Percentiles rank a stretch among this genome's conserved stretches.
Evolutionary conservation across 371 early-diverging fungal genomes (phyloP).

Genomic region (Rhizomucor pusillus): DNA sequence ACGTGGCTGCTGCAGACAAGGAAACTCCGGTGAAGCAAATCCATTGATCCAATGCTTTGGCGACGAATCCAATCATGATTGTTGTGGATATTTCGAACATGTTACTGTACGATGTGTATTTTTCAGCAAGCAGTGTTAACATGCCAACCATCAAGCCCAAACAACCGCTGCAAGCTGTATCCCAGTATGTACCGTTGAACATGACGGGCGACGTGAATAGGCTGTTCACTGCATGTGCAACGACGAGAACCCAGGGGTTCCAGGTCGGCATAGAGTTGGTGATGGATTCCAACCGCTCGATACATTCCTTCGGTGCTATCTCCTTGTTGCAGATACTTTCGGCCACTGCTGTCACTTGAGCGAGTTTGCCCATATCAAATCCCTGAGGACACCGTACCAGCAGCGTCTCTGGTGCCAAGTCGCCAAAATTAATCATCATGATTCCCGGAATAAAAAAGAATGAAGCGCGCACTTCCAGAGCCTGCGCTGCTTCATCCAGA

Average conservation of each 20-base stretch:
- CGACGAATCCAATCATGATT: constrained; percentile 20
- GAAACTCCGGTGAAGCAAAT: constrained; percentile 30
- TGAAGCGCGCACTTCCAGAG: constrained; percentile 48
- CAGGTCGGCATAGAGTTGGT: constrained; percentile 43
- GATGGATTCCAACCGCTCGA: constrained; percentile 34
- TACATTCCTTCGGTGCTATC: constrained; percentile 47
- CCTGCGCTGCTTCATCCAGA: constrained; percentile 46
- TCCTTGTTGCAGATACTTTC: constrained; percentile 38
- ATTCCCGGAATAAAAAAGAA: constrained; percentile 61
- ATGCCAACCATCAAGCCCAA: constrained; percentile 55
- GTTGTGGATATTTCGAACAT: constrained; percentile 46
- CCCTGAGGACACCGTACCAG: constrained; percentile 51
- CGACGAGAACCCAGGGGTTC: constrained; percentile 43
- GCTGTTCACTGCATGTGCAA: constrained; percentile 51
- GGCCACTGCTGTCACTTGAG: constrained; percentile 45
- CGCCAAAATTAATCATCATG: constrained; percentile 61
- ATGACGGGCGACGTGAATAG: constrained; percentile 59
- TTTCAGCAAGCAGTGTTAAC: constrained; percentile 55
- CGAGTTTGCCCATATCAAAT: constrained; percentile 63
- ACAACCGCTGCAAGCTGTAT: constrained; percentile 49
- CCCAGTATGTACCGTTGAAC: constrained; percentile 54
- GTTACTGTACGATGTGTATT: constrained; percentile 54
- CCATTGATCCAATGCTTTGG: constrained; percentile 22
- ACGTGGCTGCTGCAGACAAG: constrained; percentile 41
- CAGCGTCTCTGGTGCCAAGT: constrained; percentile 59